Evolutionary conservation across 768 basidiomycete species (phyloP).

Genomic region (Dioszegia hungarica): DNA sequence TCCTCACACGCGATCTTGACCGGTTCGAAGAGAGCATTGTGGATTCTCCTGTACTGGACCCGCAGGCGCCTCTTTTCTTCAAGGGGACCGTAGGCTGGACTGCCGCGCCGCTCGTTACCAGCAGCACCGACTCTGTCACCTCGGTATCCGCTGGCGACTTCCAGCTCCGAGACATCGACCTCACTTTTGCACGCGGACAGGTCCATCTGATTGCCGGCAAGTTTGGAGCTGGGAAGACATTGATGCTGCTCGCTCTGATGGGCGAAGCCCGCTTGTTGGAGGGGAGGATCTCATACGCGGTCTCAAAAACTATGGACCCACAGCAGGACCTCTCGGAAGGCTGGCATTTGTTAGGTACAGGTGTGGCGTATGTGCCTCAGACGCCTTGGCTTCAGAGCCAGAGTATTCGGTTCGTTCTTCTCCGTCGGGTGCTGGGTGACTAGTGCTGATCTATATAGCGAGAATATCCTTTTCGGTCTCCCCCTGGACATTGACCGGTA

Average conservation of each 20-base stretch:
- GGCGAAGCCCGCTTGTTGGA: constrained; percentile 37
- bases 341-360: constrained; percentile 11
- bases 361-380: constrained; percentile 38
- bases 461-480: constrained; percentile 56
- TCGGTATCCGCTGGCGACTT: too few species aligned
- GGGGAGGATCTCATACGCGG: constrained; percentile 33
- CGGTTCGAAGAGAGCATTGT: constrained; percentile 11
- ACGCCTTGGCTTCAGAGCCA: constrained; percentile 34
- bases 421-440: not conserved
- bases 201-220: constrained; percentile 38
- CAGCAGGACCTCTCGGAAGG: not conserved
- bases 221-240: constrained; percentile 42
- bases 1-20: constrained; percentile 26
- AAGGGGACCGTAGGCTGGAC: constrained; percentile 23
- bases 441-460: constrained; percentile 40
- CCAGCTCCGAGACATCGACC: constrained; percentile 27
- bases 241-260: constrained; percentile 33
- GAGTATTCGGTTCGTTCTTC: constrained; percentile 32
- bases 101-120: too few species aligned
- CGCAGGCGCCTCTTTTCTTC: constrained; percentile 13
- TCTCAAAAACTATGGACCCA: constrained; percentile 19
- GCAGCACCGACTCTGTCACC: too few species aligned
- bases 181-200: constrained; percentile 30
- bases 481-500: constrained; percentile 52
- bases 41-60: not conserved